Percentiles rank a stretch among this genome's conserved stretches.
Evolutionary conservation across 495 filamentous ascomycete genomes (phyloP).

Genomic region (Staphylotrichum longicolle): DNA sequence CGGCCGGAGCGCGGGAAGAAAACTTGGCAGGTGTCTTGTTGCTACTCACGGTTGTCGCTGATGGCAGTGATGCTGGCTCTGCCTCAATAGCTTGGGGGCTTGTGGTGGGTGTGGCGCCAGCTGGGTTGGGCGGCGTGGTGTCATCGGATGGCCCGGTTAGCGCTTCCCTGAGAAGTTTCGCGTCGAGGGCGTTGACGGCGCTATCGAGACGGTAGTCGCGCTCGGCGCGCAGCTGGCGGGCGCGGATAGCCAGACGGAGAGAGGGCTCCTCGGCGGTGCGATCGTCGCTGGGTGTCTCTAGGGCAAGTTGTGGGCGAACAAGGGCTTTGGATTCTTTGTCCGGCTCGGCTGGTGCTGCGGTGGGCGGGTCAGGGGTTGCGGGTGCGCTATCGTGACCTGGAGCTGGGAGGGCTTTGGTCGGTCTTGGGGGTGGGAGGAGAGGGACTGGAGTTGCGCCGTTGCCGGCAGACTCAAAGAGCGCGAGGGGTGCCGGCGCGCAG

Average conservation of each 20-base stretch:
- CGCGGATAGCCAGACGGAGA: conserved; percentile 60
- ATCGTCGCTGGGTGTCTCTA: conserved; percentile 63
- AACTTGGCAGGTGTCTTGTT: too few relatives aligned
- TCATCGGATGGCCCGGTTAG: not conserved
- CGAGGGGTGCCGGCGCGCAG: conserved; percentile 64
- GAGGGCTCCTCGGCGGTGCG: conserved; percentile 61
- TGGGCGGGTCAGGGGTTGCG: not conserved
- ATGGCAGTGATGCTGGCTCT: too few relatives aligned
- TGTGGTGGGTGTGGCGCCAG: too few relatives aligned
- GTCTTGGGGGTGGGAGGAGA: conserved; percentile 1
- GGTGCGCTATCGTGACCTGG: not conserved
- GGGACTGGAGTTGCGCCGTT: conserved; percentile 17
- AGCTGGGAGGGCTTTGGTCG: conserved; percentile 11
- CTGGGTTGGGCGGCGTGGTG: not conserved
- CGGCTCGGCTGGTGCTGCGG: conserved; percentile 7
- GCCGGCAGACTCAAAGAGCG: conserved; percentile 30
- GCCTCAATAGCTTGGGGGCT: too few relatives aligned
- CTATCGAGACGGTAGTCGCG: conserved; percentile 45
- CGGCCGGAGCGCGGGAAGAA: too few relatives aligned
- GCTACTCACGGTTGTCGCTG: too few relatives aligned
- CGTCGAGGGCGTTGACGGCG: conserved; percentile 26
- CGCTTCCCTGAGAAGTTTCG: not conserved
- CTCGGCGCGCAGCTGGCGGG: conserved; percentile 55
- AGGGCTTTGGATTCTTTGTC: conserved; percentile 53
- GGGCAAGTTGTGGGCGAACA: conserved; percentile 60